Base-by-base conservation (phyloP, 345 rosid genomes). In the Citrus hindsii region DNA sequence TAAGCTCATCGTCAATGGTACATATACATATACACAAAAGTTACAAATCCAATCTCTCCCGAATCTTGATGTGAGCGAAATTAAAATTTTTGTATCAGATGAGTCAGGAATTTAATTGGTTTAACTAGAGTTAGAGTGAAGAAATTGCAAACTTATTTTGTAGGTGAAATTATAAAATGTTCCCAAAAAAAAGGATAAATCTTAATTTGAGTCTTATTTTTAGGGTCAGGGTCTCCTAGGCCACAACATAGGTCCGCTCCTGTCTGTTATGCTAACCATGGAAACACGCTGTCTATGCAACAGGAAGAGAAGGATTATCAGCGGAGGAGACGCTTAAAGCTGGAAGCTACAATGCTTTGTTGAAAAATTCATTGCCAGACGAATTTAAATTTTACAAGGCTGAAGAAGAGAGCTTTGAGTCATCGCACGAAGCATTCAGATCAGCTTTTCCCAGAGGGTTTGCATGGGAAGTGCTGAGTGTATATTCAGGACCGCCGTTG, bases 361-460 rank as follows among this genome's bases (percentile, higher is more conserved):
- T 89, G 76, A 83, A 88, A 83, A 94, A 27, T 77, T 88, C 95
- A 48, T 51, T 88, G 48, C 93, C 95, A 0, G 76, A 86, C 64
- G 87, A 92, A 69, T 88, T 87, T 56, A 87, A 83, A 25, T 92
- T 83, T 83, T 92, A 89, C 80, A 90, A 87, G 69, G 91, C 94
- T 51, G 89, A 90, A 6, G 88, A 89, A 60, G 97, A 92, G 86
- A 93, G 72, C 81, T 93, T 92, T 25, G 92, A 90, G 70, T 90
- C 98, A 37, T 92, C 98, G 2, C 98, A 92, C 25, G 89, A 90
- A 18, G 88, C 72, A 13, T 95, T 93, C 59, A 76, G 81, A 48
- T 82, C 89, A 0, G 92, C 98, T 60, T 83, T 95, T 63, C 98
- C 93, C 2, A 86, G 94, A 0, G 98, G 98, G n/a, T 93, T 95